Percentiles rank a stretch among this genome's conserved stretches.
phyloP scores from a whole-genome alignment of 2,329 filamentous ascomycete species.

The Capronia coronata region DNA sequence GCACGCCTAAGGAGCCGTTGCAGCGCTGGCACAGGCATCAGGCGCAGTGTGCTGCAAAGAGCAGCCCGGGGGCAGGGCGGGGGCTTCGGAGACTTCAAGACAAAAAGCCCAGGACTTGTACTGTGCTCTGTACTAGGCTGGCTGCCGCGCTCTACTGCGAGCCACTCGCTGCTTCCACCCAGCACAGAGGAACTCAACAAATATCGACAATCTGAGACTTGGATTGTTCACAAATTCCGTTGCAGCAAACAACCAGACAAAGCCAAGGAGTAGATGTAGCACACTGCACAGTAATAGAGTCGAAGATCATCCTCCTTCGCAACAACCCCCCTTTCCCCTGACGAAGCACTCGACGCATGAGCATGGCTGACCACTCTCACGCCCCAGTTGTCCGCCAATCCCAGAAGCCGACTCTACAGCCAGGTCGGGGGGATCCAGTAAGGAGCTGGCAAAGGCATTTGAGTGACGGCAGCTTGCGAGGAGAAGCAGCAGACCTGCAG shows the following conservation, averaged over 20 bases:
- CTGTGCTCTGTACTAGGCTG: not conserved
- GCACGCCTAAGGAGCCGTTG: not conserved
- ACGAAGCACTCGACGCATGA: not conserved
- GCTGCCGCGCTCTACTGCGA: too few species aligned
- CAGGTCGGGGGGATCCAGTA: not conserved
- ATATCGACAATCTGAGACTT: not conserved
- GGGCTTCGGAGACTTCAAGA: too few species aligned
- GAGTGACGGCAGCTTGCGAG: not conserved
- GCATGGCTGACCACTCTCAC: not conserved
- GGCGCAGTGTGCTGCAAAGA: not conserved
- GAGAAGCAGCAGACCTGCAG: conserved; percentile 5
- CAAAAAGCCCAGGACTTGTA: too few species aligned
- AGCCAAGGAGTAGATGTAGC: not conserved
- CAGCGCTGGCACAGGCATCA: not conserved
- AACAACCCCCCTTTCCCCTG: not conserved
- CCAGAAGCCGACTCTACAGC: not conserved
- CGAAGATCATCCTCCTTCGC: not conserved
- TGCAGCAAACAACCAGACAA: not conserved
- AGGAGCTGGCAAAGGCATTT: not conserved
- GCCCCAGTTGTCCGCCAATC: not conserved
- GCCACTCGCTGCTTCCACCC: not conserved
- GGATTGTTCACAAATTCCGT: too few species aligned
- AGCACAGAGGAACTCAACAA: not conserved
- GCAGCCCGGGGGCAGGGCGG: not conserved
- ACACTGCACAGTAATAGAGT: not conserved